Conservation (phyloP, 257 asterid genomes). For the Prunella vulgaris region DNA sequence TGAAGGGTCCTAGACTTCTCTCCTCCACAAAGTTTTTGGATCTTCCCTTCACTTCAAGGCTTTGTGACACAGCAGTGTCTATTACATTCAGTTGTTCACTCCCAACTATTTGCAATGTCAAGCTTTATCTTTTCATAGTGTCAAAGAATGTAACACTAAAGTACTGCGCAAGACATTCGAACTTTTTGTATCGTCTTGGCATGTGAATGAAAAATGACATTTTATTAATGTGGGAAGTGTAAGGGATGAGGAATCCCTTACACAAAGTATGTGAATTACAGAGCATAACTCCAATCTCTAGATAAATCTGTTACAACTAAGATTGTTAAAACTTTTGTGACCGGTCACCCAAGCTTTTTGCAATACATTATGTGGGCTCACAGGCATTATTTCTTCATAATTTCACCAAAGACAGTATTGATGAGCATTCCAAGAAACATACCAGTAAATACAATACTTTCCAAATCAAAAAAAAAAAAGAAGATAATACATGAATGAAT, state of each 20-base stretch:
- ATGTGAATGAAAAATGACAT: not conserved
- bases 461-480: not conserved
- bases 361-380: not conserved
- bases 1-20: slow-evolving; percentile 6
- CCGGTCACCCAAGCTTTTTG: not conserved
- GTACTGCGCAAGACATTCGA: not conserved
- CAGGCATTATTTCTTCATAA: not conserved
- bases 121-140: not conserved
- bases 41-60: not conserved
- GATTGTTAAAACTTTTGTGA: too few relatives aligned
- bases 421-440: not conserved
- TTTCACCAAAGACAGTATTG: not conserved
- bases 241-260: too few relatives aligned
- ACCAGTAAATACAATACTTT: not conserved
- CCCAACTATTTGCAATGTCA: not conserved
- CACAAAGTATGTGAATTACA: too few relatives aligned
- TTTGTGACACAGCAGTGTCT: too few relatives aligned
- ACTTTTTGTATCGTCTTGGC: not conserved
- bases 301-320: too few relatives aligned
- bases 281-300: too few relatives aligned
- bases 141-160: not conserved
- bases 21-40: not conserved
- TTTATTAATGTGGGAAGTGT: too few relatives aligned
- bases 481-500: not conserved
- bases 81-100: too few relatives aligned